Conservation (phyloP, 192 early-diverging fungal species). For the Coemansia furcata region DNA sequence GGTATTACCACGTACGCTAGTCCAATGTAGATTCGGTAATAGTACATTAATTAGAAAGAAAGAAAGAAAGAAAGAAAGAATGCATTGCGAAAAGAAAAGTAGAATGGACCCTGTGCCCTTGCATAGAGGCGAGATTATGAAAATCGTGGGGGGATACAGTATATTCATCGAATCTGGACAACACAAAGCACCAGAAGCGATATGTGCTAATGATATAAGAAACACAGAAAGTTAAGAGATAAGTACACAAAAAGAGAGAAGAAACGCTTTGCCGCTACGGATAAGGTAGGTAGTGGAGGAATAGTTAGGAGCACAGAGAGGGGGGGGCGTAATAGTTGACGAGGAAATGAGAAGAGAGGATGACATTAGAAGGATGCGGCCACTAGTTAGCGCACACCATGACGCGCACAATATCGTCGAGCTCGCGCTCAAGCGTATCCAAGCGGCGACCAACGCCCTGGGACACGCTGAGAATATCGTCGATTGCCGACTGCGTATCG, state of each 20-base stretch:
- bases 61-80: not conserved
- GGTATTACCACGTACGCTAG: not conserved
- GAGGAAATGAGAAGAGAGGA: not conserved
- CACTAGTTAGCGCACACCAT: constrained; percentile 40
- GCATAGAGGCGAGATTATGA: not conserved
- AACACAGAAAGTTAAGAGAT: not conserved
- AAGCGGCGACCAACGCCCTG: constrained; percentile 49
- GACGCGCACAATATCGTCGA: constrained; percentile 47
- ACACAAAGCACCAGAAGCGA: not conserved
- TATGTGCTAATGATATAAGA: not conserved
- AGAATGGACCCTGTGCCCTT: not conserved
- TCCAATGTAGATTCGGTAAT: constrained; percentile 6
- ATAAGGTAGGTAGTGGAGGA: not conserved
- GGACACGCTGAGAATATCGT: constrained; percentile 47
- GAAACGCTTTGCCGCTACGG: not conserved
- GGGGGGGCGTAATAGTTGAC: not conserved
- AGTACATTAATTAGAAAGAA: not conserved
- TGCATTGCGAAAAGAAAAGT: not conserved
- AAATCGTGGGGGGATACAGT: not conserved
- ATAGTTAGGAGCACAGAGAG: not conserved
- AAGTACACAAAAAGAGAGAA: not conserved
- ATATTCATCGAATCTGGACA: not conserved
- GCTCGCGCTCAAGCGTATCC: constrained; percentile 45
- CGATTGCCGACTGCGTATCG: constrained; percentile 39
- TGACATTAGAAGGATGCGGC: not conserved